A percentile compares a stretch with the other conserved stretches of the same genome.
These are phyloP conservation scores for Tuber indicum DNA, from an alignment of 495 filamentous ascomycete genomes.

Conservation along the genomic window DNA sequence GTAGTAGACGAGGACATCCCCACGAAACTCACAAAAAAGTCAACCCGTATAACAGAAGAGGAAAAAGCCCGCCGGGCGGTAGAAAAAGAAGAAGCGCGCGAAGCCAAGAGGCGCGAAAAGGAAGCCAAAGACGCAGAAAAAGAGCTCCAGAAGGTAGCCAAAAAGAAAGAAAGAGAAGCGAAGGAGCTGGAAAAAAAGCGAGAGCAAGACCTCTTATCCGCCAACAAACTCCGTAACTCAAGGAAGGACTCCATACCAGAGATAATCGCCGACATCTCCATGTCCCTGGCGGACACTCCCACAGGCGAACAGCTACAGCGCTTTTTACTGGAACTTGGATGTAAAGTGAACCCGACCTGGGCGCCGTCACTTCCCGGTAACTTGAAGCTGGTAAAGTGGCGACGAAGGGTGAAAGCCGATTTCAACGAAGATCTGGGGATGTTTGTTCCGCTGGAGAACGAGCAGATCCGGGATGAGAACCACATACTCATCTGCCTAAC, in stretches of 20 bases:
- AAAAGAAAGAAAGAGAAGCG: conserved; percentile 52
- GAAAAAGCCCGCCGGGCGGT: conserved; percentile 27
- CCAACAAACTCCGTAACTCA: conserved; percentile 68
- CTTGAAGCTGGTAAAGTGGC: conserved; percentile 64
- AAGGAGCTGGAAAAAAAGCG: conserved; percentile 58
- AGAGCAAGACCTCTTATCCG: conserved; percentile 62
- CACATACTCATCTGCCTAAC: conserved; percentile 62
- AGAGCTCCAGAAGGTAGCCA: conserved; percentile 50
- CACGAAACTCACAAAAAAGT: conserved; percentile 5
- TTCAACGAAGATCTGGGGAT: conserved; percentile 57
- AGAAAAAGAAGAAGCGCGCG: conserved; percentile 18
- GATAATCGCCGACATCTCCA: conserved; percentile 76
- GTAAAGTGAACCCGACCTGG: conserved; percentile 49
- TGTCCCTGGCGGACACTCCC: conserved; percentile 48
- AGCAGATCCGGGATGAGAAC: conserved; percentile 54
- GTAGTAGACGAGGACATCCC: conserved; percentile 1
- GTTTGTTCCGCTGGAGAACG: conserved; percentile 60
- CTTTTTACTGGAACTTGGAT: conserved; percentile 53
- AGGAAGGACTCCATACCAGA: conserved; percentile 70
- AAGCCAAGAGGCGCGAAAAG: conserved; percentile 15
- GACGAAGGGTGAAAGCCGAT: conserved; percentile 58
- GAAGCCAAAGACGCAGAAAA: conserved; percentile 51
- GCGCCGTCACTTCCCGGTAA: conserved; percentile 47
- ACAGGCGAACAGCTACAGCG: conserved; percentile 50
- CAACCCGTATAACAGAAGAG: conserved; percentile 17